Evolutionary conservation across 345 rosid genomes (phyloP).

Genomic region (Bruguiera gymnorhiza): DNA sequence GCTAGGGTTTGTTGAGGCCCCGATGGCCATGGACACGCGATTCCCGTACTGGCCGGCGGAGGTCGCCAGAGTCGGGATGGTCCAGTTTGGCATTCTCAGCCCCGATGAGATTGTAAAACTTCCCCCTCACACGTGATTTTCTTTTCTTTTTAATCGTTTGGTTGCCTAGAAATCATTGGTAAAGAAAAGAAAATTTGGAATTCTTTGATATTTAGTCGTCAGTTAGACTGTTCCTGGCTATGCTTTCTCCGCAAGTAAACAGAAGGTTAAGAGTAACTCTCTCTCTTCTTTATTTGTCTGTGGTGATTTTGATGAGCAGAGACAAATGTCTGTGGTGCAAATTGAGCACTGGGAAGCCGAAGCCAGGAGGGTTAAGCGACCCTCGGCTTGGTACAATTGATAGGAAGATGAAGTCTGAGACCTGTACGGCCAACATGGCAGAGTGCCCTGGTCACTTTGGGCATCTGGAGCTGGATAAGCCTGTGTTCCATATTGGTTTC

Average conservation of each 20-base stretch:
- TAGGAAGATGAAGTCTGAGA: constrained; percentile 84
- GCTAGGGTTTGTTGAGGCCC: constrained; percentile 1
- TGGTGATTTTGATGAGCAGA: constrained; percentile 43
- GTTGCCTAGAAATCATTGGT: too few species aligned
- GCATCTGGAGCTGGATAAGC: constrained; percentile 93
- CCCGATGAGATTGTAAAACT: constrained; percentile 89
- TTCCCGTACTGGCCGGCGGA: constrained; percentile 91
- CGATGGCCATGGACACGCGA: constrained; percentile 45
- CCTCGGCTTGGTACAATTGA: constrained; percentile 84
- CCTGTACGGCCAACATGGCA: constrained; percentile 89
- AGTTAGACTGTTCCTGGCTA: too few species aligned
- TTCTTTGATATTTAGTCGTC: background rate
- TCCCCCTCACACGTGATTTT: background rate
- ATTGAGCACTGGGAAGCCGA: constrained; percentile 89
- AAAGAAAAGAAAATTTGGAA: too few species aligned
- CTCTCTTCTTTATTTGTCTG: background rate
- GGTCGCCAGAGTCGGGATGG: constrained; percentile 82
- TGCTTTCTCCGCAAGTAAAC: too few species aligned
- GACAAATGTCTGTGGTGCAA: constrained; percentile 93
- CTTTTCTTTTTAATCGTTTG: too few species aligned
- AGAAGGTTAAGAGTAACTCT: too few species aligned
- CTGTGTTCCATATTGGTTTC: constrained; percentile 92
- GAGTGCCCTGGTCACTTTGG: constrained; percentile 97
- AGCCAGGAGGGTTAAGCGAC: constrained; percentile 78
- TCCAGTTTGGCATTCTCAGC: constrained; percentile 92